Base-by-base conservation (phyloP, 1,284 basidiomycete genomes). In the Schizopora paradoxa region DNA sequence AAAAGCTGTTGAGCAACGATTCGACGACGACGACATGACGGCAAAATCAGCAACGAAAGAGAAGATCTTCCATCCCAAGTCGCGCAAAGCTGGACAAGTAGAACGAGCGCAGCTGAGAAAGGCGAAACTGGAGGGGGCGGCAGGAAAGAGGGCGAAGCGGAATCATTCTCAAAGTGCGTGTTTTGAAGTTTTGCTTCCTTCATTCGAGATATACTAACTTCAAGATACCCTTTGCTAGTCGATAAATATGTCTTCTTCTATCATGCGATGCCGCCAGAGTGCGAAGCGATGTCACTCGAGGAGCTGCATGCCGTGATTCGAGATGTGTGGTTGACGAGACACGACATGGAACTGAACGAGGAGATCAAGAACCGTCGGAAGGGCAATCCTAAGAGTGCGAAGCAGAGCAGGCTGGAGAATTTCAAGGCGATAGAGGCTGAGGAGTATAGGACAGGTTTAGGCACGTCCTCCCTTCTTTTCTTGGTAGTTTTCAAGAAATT, bases 181-280 rank as follows among this genome's bases (percentile, higher is more conserved):
- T 45, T 23, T 16, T 36, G 4, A 14, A 39, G 23, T 47, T n/a
- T n/a, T n/a, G n/a, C n/a, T n/a, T n/a, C n/a, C n/a, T n/a, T n/a
- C 27, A 13, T 28, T 16, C 38, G 6, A 28, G 14, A 21, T 22
- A 4, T 29, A 23, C 22, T 8, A 33, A 32, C 14, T 16, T 33
- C 10, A 16, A 18, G 14, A 27, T 27, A 22, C 32, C 18, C 6
- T 45, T 55, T 35, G 14, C 31, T 5, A 84, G 90, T 79, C 51
- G 81, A 87, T 58, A 70, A 88, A 36, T 89, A 82, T 56, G 69
- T 75, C 7, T 93, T 92, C 66, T 92, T 92, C 66, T 85, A 77
- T 56, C 74, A 86, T 56, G 76, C 84, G 2, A 60, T 93, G 5
- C 84, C 87, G 0, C 69, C 76, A 31, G 73, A 76, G 0, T 69